Conservation (phyloP, 2,329 filamentous ascomycete genomes). For the Fragosphaeria purpurea region DNA sequence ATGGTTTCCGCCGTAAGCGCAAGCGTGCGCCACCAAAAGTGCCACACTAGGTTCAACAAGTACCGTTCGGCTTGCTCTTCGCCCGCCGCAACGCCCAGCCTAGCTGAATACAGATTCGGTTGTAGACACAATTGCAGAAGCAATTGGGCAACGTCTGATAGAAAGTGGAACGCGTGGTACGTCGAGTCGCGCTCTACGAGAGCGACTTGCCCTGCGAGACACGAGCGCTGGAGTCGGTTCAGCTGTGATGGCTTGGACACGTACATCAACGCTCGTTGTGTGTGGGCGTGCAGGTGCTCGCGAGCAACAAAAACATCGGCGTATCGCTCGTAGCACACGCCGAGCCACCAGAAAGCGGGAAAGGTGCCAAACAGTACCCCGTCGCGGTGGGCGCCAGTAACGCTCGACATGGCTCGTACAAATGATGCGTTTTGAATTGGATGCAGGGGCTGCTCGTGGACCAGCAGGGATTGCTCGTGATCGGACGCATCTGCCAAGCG, state of each 20-base stretch:
- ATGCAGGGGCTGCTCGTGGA: slow-evolving; percentile 40
- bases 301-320: slow-evolving; percentile 33
- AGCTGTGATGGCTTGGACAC: slow-evolving; percentile 41
- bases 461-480: background rate
- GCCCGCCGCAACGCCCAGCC: background rate
- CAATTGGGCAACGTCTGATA: slow-evolving; percentile 31
- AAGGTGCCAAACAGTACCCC: no score
- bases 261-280: slow-evolving; percentile 25
- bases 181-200: slow-evolving; percentile 53
- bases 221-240: slow-evolving; percentile 52
- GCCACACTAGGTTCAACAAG: slow-evolving; percentile 31
- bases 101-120: background rate
- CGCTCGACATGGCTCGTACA: slow-evolving; percentile 29
- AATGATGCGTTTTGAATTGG: slow-evolving; percentile 48
- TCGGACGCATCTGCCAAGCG: background rate
- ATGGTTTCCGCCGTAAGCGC: slow-evolving; percentile 29
- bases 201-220: slow-evolving; percentile 42
- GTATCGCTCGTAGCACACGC: slow-evolving; percentile 40
- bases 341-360: slow-evolving; percentile 33
- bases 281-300: slow-evolving; percentile 31
- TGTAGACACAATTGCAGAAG: slow-evolving; percentile 16
- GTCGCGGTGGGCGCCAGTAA: background rate
- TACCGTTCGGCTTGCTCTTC: slow-evolving; percentile 4
- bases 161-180: slow-evolving; percentile 40
- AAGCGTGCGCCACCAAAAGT: slow-evolving; percentile 47